Base-by-base conservation (phyloP, 129 eudicot species). In the Flaveria sonorensis region DNA sequence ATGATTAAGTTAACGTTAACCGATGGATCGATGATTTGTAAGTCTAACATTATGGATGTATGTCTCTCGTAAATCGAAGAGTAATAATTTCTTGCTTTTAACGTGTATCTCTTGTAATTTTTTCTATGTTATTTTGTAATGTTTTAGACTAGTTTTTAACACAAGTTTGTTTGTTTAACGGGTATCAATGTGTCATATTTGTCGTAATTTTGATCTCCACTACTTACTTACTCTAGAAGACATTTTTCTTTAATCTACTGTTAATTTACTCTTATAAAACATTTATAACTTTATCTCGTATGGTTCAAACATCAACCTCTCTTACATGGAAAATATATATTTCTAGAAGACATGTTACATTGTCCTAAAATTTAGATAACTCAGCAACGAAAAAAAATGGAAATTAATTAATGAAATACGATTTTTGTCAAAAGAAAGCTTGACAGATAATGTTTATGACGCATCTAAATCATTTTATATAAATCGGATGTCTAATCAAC, bases 1-100 rank as follows among this genome's bases (percentile, higher is more conserved):
- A 4, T 71, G 8, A 51, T 70, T 59, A 72, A 66, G 72, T 79
- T 72, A 72, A 79, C 83, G 39, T 72, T 63, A 79, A 79, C 57
- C 32, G n/a, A 26, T 6, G n/a, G 6, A 14, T 47, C 15, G 19
- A 55, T 55, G 7, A 72, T 79, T 23, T 72, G 78, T 63, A 66
- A 63, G 83, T 63, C 78, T 79, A 79, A 72, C 78, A 14, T 62
- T 20, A 71, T 78, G 56, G 72, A 61, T 66, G 32, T 43, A 19
- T 47, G 19, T 75, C 36, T 47, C n/a, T 14, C 69, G 15, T 55
- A 68, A 9, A 42, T 71, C 63, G n/a, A 26, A 56, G 50, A 68
- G 46, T 77, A 53, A 53, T 68, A 68, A 43, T 70, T 43, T 59
- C 8, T 72, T 28, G 11, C 63, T 63, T 39, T 63, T 73, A 6